Conservation (phyloP, 2,329 filamentous ascomycete genomes). For the Xylariaceae sp. region DNA sequence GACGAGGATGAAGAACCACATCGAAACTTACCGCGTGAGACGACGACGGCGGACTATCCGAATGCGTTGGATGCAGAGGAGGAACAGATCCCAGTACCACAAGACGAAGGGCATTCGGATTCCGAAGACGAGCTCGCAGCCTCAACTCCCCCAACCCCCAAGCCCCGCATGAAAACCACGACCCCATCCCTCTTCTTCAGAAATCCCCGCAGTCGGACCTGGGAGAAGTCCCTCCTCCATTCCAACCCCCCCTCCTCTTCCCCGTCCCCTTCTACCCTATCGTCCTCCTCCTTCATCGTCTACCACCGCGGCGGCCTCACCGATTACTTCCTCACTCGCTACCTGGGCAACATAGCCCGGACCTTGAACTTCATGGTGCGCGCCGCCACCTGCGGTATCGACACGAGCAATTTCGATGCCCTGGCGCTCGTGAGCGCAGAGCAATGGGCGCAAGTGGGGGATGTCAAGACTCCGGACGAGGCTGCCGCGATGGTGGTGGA, state of each 20-base stretch:
- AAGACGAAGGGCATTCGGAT: too few species aligned
- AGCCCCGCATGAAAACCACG: too few species aligned
- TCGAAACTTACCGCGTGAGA: too few species aligned
- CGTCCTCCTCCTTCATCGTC: neutral
- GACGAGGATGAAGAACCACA: neutral
- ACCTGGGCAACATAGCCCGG: conserved; percentile 1
- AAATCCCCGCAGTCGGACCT: neutral
- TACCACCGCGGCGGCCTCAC: neutral
- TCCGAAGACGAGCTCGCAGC: too few species aligned
- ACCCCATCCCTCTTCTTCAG: too few species aligned
- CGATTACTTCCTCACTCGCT: neutral
- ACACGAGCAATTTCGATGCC: conserved; percentile 1
- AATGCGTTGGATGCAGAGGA: too few species aligned
- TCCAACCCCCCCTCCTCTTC: neutral
- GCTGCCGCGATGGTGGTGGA: conserved; percentile 1
- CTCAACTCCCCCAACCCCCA: too few species aligned
- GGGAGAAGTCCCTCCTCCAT: too few species aligned
- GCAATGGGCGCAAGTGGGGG: conserved; percentile 1
- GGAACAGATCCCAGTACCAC: too few species aligned
- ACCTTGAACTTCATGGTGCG: conserved; percentile 13
- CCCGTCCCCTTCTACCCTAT: neutral
- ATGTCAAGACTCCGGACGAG: neutral
- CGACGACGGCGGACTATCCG: too few species aligned
- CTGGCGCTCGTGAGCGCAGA: conserved; percentile 4
- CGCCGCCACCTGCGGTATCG: conserved; percentile 8